Percentiles rank a stretch among this genome's conserved stretches.
Conservation (phyloP, 2,329 filamentous ascomycete species). For the Penicillium sp. region DNA sequence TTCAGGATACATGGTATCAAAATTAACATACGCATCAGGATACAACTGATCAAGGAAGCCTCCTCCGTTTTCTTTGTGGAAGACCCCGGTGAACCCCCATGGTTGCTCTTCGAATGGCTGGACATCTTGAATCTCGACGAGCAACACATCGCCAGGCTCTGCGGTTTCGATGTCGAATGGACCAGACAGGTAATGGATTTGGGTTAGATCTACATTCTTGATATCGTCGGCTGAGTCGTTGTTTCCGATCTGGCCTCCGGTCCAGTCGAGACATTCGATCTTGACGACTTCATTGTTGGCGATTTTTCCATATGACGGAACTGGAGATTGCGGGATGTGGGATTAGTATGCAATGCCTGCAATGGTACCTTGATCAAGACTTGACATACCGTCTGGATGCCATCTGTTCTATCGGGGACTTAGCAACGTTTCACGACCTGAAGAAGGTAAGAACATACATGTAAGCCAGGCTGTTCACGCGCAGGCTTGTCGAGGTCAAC, state of each 20-base stretch:
- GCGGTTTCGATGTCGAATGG: conserved; percentile 84
- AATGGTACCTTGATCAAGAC: background rate
- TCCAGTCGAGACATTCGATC: conserved; percentile 88
- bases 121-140: conserved; percentile 90
- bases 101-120: conserved; percentile 82
- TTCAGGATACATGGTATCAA: background rate
- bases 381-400: conserved; percentile 78
- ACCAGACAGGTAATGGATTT: conserved; percentile 82
- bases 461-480: conserved; percentile 64
- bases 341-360: background rate
- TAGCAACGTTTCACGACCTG: background rate
- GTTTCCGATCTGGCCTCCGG: conserved; percentile 76
- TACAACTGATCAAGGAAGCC: conserved; percentile 87
- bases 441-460: conserved; percentile 53
- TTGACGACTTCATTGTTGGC: conserved; percentile 84
- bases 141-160: conserved; percentile 76
- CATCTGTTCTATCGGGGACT: conserved; percentile 67
- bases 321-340: conserved; percentile 42
- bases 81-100: conserved; percentile 88
- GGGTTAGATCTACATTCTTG: conserved; percentile 76
- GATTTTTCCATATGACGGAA: conserved; percentile 70
- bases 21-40: conserved; percentile 64
- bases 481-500: conserved; percentile 72
- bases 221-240: conserved; percentile 88
- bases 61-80: conserved; percentile 76